Evolutionary conservation across 768 basidiomycete species (phyloP), one percentile per base, ranked within the genome.

Genomic region (Infundibulicybe gibba): DNA sequence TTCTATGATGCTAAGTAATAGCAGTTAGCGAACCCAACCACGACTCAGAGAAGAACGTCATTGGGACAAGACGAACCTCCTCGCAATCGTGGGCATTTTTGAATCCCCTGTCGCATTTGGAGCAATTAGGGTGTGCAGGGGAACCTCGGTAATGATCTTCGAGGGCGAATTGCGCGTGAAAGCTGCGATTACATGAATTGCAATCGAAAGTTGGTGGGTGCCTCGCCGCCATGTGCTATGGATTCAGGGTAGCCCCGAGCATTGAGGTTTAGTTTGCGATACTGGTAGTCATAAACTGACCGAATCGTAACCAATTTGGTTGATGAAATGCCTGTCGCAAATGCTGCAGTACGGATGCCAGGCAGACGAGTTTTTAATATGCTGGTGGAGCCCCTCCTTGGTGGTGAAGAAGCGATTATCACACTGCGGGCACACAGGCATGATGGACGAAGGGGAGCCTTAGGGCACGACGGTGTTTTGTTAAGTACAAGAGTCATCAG

Each of bases 111-210:
- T 72, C 69, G 49, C 76, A 78, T 17, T 65, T 61, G 10, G 54
- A 43, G 51, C 76, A 78, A 37, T 74, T 78, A 1, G 76, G 74
- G 54, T 78, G 76, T 4, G 61, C 56, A 21, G 63, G 49, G 9
- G 71, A 69, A 6, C 74, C 75, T 21, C 72, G 62, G 51, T 72
- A 77, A 48, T 77, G 76, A 48, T 74, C 73, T 12, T 73, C 67
- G 16, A 76, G 54, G 2, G 69, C 67, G 41, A 66, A 63, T 13
- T 61, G 63, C 14, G 63, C 66, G 32, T 60, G 54, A 47, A 62
- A 75, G 5, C 51, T 58, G 37, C 65, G 49, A 32, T 59, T 59
- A 53, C 71, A 73, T 13, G 50, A 47, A 5, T 51, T 45, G 49
- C 71, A 74, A 52, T 69, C 69, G 50, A 62, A 73, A 8, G 71